Conservation (phyloP, 192 early-diverging fungal genomes). For the Backusella westeae region DNA sequence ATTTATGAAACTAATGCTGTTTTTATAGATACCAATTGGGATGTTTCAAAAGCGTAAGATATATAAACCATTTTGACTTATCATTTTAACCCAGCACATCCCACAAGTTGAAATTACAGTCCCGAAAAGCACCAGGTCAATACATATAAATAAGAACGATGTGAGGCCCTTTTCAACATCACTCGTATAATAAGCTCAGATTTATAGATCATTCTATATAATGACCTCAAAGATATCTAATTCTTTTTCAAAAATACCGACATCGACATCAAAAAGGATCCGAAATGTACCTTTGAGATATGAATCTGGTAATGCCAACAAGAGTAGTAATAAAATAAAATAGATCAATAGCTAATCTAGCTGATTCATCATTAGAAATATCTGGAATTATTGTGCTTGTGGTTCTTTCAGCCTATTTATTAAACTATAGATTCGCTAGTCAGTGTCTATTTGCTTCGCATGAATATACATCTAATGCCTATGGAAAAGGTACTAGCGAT, state of each 20-base stretch:
- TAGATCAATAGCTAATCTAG: not conserved
- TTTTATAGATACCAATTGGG: not conserved
- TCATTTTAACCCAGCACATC: not conserved
- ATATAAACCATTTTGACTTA: not conserved
- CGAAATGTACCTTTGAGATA: not conserved
- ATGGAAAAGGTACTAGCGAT: constrained; percentile 55
- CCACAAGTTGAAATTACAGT: not conserved
- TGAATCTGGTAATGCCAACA: not conserved
- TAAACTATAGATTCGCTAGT: constrained; percentile 8
- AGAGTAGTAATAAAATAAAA: not conserved
- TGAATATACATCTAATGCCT: constrained; percentile 10
- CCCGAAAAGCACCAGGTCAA: not conserved
- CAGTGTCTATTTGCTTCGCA: constrained; percentile 16
- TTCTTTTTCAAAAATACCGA: not conserved
- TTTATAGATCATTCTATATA: not conserved
- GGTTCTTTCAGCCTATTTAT: constrained; percentile 12
- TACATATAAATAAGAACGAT: not conserved
- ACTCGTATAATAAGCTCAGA: not conserved
- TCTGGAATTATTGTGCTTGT: constrained; percentile 5
- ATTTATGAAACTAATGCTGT: not conserved
- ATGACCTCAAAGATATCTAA: not conserved
- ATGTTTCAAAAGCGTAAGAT: not conserved
- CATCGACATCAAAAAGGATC: not conserved
- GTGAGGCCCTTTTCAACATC: not conserved
- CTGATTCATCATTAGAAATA: constrained; percentile 1